These are phyloP conservation scores for Penicillium sp. DNA, from an alignment of 2,329 filamentous ascomycete species.

Conservation along the genomic window DNA sequence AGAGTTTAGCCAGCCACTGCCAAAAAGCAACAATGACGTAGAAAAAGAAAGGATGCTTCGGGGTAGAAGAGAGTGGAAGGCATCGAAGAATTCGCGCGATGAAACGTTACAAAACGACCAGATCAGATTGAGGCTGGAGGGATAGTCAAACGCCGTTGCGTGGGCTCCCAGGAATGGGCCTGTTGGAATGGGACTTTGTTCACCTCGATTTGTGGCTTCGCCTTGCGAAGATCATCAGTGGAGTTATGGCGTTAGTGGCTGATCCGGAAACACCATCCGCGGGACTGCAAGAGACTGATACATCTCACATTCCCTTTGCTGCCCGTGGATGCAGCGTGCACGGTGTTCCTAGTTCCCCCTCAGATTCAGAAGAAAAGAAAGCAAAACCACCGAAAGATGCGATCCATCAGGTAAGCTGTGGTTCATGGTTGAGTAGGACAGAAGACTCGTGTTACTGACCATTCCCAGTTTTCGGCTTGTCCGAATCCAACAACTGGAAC, in stretches of 20 bases:
- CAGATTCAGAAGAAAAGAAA: not conserved
- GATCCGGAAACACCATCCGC: conserved; percentile 14
- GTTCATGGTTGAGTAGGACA: not conserved
- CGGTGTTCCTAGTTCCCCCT: not conserved
- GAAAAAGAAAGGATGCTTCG: not conserved
- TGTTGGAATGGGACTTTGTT: not conserved
- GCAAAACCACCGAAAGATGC: not conserved
- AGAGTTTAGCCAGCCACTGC: conserved; percentile 10
- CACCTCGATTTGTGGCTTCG: not conserved
- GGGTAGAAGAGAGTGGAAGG: not conserved
- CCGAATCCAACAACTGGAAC: not conserved
- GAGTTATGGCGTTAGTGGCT: conserved; percentile 17
- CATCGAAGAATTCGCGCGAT: conserved; percentile 9
- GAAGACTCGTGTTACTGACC: not conserved
- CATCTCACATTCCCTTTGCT: conserved; percentile 27
- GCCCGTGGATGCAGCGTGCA: conserved; percentile 5
- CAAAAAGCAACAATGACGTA: conserved; percentile 1
- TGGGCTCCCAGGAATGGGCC: conserved; percentile 18
- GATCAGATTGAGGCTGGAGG: conserved; percentile 5
- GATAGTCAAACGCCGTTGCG: conserved; percentile 13
- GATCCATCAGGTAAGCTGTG: not conserved
- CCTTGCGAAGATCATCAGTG: conserved; percentile 8
- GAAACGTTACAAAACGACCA: conserved; percentile 9
- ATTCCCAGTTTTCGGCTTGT: not conserved
- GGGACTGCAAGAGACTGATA: conserved; percentile 16